These are phyloP conservation scores for Termitomyces sp. DNA, from an alignment of 768 basidiomycete genomes.

Conservation along the genomic window DNA sequence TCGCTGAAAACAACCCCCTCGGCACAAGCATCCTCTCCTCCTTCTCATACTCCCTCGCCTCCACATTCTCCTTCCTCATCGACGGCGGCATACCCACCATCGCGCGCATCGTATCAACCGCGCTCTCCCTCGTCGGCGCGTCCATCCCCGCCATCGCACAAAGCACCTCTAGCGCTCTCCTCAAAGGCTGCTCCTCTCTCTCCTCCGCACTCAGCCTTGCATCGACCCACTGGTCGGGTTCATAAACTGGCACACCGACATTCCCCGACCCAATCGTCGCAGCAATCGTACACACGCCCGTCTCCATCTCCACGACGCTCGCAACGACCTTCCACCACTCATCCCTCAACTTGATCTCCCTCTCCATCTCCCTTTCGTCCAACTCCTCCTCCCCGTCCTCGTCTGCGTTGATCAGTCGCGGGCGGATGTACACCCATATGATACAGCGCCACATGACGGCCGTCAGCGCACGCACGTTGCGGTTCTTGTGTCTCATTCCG, in stretches of 20 bases:
- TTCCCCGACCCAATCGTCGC: constrained; percentile 13
- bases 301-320: constrained; percentile 29
- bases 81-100: constrained; percentile 22
- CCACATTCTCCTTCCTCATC: background rate
- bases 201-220: constrained; percentile 31
- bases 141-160: constrained; percentile 55
- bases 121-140: constrained; percentile 48
- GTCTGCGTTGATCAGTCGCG: constrained; percentile 29
- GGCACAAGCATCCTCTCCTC: constrained; percentile 43
- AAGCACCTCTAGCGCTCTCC: constrained; percentile 45
- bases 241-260: constrained; percentile 9
- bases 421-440: constrained; percentile 64
- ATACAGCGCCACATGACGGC: constrained; percentile 64
- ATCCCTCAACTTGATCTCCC: constrained; percentile 16
- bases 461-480: constrained; percentile 57
- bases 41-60: constrained; percentile 6
- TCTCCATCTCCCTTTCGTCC: constrained; percentile 24
- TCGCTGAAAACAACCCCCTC: constrained; percentile 48
- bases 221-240: constrained; percentile 1
- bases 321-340: constrained; percentile 44
- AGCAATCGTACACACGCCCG: constrained; percentile 14
- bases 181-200: constrained; percentile 38
- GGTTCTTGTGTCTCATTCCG: constrained; percentile 60
- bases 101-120: constrained; percentile 46
- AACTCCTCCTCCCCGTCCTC: constrained; percentile 26